These are phyloP conservation scores for Meyerozyma smithsonii DNA, from an alignment of 1,139 yeast genomes.

Conservation along the genomic window DNA sequence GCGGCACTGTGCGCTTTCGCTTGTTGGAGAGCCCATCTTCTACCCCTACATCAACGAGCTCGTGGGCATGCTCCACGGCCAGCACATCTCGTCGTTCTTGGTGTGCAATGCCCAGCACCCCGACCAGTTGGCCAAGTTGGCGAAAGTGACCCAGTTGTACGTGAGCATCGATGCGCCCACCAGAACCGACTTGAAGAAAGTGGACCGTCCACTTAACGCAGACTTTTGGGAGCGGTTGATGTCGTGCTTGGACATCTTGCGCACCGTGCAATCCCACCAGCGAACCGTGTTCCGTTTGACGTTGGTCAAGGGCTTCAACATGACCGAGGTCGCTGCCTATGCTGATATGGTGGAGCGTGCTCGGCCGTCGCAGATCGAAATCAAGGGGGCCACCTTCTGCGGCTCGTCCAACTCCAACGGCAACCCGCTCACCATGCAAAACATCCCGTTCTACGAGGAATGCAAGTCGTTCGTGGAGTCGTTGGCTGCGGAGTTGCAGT, in stretches of 20 bases:
- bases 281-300: constrained; percentile 90
- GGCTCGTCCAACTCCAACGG: constrained; percentile 80
- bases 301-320: constrained; percentile 86
- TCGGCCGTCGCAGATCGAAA: constrained; percentile 82
- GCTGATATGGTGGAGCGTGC: constrained; percentile 86
- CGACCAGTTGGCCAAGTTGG: constrained; percentile 61
- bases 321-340: constrained; percentile 77
- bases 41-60: constrained; percentile 89
- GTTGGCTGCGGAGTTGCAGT: constrained; percentile 53
- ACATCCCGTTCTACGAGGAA: constrained; percentile 91
- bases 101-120: constrained; percentile 98
- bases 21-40: constrained; percentile 93
- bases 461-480: constrained; percentile 69
- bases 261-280: constrained; percentile 70
- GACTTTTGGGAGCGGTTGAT: constrained; percentile 92
- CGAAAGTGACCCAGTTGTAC: constrained; percentile 82
- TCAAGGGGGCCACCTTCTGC: constrained; percentile 92
- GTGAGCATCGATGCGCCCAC: constrained; percentile 93
- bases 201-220: constrained; percentile 82
- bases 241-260: constrained; percentile 73
- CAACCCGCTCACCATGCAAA: constrained; percentile 90
- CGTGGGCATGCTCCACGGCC: constrained; percentile 70
- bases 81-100: constrained; percentile 76
- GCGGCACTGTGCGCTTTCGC: constrained; percentile 83
- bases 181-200: constrained; percentile 69